A percentile compares a stretch with the other conserved stretches of the same genome.
Evolutionary conservation across 345 rosid species (phyloP).

Genomic region (Linum usitatissimum): DNA sequence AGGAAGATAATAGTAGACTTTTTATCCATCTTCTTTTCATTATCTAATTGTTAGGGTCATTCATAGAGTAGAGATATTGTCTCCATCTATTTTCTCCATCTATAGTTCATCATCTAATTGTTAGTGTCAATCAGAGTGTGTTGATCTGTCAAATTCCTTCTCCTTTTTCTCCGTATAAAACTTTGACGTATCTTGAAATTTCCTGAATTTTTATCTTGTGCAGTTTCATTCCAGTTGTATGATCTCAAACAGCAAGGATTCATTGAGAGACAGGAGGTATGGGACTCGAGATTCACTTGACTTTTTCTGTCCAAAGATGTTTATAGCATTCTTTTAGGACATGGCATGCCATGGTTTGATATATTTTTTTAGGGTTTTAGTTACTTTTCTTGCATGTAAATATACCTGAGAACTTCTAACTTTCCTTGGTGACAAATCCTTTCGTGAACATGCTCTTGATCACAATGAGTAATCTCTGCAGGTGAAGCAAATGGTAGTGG

Average conservation of each 20-base stretch:
- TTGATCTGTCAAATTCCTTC: background rate
- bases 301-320: background rate
- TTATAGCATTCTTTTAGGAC: background rate
- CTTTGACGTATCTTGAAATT: slow-evolving; percentile 1
- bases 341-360: background rate
- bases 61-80: too few relatives aligned
- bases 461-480: slow-evolving; percentile 11
- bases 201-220: slow-evolving; percentile 6
- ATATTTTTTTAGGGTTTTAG: background rate
- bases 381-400: background rate
- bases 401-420: background rate
- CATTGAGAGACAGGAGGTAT: slow-evolving; percentile 95
- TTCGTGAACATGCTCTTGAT: background rate
- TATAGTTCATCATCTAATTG: too few relatives aligned
- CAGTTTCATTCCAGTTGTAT: slow-evolving; percentile 94
- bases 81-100: too few relatives aligned
- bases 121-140: too few relatives aligned
- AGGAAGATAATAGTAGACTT: too few relatives aligned
- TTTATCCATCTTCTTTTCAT: too few relatives aligned
- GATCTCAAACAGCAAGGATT: slow-evolving; percentile 99
- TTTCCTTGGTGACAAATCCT: background rate
- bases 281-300: background rate
- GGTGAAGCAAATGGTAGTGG: slow-evolving; percentile 99
- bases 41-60: too few relatives aligned
- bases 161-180: background rate